A percentile compares a stretch with the other conserved stretches of the same genome.
These are phyloP conservation scores for Oryza rufipogon DNA, from an alignment of 176 grass and related monocot species.

Conservation along the genomic window DNA sequence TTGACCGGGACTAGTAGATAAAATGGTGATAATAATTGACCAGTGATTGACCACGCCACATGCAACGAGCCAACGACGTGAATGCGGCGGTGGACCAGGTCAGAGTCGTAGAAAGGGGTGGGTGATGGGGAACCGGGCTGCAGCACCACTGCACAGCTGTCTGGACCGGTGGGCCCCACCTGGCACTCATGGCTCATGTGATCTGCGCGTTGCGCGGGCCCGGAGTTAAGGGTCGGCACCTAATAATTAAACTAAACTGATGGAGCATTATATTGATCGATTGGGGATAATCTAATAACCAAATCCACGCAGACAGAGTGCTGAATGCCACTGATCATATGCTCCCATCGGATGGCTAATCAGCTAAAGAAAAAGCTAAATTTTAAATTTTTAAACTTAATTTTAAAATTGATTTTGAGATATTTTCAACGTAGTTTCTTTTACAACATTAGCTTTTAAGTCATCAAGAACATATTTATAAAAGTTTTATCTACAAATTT, in stretches of 20 bases:
- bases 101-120: not conserved
- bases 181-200: conserved; percentile 12
- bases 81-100: conserved; percentile 36
- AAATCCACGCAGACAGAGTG: not conserved
- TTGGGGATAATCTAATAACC: not conserved
- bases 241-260: not conserved
- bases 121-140: not conserved
- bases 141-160: conserved; percentile 10
- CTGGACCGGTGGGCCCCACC: not conserved
- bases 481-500: too few relatives aligned
- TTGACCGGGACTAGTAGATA: too few relatives aligned
- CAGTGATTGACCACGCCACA: not conserved
- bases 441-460: too few relatives aligned
- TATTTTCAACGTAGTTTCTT: too few relatives aligned
- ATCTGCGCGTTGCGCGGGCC: not conserved
- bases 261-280: not conserved
- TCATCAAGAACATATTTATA: too few relatives aligned
- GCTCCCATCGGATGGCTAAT: too few relatives aligned
- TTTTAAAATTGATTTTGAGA: too few relatives aligned
- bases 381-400: too few relatives aligned
- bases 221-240: not conserved
- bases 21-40: not conserved
- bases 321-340: not conserved
- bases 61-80: not conserved
- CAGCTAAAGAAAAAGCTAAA: too few relatives aligned